Evolutionary conservation across 768 basidiomycete genomes (phyloP), one percentile per base, ranked within the genome.

Genomic region (Pisolithus orientalis): DNA sequence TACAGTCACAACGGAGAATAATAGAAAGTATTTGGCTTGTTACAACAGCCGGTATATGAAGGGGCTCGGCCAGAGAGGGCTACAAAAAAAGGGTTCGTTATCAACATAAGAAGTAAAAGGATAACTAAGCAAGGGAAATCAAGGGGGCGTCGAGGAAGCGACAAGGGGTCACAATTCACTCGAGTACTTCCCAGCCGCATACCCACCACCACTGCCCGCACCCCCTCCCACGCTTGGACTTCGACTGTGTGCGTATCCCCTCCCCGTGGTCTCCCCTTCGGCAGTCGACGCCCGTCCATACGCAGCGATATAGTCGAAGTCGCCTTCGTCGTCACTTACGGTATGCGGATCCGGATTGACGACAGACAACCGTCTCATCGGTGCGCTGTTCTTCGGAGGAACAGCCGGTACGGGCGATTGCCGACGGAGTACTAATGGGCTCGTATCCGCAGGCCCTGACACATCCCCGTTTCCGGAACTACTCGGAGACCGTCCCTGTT

Each of bases 301-400:
- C 27, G 79, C 82, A 44, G 74, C 72, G 44, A 82, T 72, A 54
- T 84, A 82, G 61, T 84, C 83, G 57, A 78, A 82, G 13, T 72
- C 68, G 3, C 77, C 77, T 6, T 80, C 78, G 0, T 71, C 73
- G 0, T 70, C 74, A 24, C 67, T 63, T 28, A 50, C 52, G 21
- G 29, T 39, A 13, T 45, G 57, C 11, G 59, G 61, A 45, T 69
- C 67, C 16, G 67, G 65, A 27, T 69, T 67, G 42, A 59, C 50
- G 8, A 67, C 58, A 8, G 63, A 67, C 54, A 69, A 21, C 47
- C 49, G 50, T n/a, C 65, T 58, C 40, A 61, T 62, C 1, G 55
- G 53, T 32, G 55, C 28, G 56, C 53, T 31, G 25, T 44, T 52
- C 53, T 42, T 62, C 37, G 47, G 58, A 28, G 48, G 52, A 28